Evolutionary conservation across 257 asterid genomes (phyloP).

Genomic region (Echium plantagineum): DNA sequence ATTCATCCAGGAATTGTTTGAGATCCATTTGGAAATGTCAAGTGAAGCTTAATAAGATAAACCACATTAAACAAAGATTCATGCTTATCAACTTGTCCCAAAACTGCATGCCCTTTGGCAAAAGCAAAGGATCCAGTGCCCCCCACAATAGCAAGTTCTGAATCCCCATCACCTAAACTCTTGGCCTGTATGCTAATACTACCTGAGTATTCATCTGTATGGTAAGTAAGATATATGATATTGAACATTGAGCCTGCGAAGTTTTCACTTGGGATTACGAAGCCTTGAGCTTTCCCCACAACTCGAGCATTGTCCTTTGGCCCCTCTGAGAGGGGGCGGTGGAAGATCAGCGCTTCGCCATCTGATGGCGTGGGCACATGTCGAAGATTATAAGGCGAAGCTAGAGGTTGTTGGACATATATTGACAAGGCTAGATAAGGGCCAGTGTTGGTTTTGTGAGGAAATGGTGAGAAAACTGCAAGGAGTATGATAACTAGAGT

Average conservation of each 20-base stretch:
- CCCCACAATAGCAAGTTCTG: slow-evolving; percentile 53
- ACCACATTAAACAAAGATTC: slow-evolving; percentile 26
- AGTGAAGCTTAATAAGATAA: slow-evolving; percentile 48
- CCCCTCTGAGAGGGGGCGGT: slow-evolving; percentile 52
- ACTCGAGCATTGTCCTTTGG: slow-evolving; percentile 48
- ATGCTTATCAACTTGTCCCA: slow-evolving; percentile 30
- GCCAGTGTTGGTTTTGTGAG: slow-evolving; percentile 19
- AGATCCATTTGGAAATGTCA: slow-evolving; percentile 44
- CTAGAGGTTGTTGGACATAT: slow-evolving; percentile 58
- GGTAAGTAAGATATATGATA: slow-evolving; percentile 61
- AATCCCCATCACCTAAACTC: slow-evolving; percentile 34
- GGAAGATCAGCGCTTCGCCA: slow-evolving; percentile 54
- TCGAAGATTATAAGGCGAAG: slow-evolving; percentile 9
- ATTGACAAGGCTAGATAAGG: slow-evolving; percentile 38
- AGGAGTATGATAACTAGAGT: slow-evolving; percentile 48
- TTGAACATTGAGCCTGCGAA: slow-evolving; percentile 65
- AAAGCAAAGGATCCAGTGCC: slow-evolving; percentile 89
- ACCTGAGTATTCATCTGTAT: slow-evolving; percentile 37
- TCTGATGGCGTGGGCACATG: slow-evolving; percentile 15
- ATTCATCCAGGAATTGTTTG: slow-evolving; percentile 30
- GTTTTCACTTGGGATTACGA: slow-evolving; percentile 55
- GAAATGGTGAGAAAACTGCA: slow-evolving; percentile 60
- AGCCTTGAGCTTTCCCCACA: slow-evolving; percentile 73
- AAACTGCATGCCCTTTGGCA: slow-evolving; percentile 68
- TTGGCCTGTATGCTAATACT: slow-evolving; percentile 54